Evolutionary conservation across 2,329 filamentous ascomycete genomes (phyloP).

Genomic region (Hypocreales sp.): DNA sequence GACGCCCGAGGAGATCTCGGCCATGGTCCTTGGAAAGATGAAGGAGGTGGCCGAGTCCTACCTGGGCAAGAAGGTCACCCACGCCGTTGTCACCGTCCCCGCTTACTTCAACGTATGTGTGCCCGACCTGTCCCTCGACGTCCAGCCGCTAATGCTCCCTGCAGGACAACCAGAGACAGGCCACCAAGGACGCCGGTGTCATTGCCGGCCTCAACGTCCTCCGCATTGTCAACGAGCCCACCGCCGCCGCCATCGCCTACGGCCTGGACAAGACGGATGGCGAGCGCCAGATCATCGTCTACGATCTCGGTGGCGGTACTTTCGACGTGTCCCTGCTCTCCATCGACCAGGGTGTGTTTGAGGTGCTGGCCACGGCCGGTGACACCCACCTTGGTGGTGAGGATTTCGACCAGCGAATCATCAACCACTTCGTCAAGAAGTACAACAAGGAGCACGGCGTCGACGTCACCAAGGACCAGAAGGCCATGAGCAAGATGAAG

Average conservation of each 20-base stretch:
- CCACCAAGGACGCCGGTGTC: slow-evolving; percentile 84
- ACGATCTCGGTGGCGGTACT: slow-evolving; percentile 87
- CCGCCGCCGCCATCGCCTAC: slow-evolving; percentile 88
- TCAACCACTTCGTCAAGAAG: slow-evolving; percentile 88
- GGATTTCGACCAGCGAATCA: slow-evolving; percentile 96
- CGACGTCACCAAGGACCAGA: slow-evolving; percentile 84
- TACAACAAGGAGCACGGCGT: slow-evolving; percentile 98
- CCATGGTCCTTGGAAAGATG: slow-evolving; percentile 75
- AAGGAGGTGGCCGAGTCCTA: slow-evolving; percentile 69
- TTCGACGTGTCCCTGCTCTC: slow-evolving; percentile 90
- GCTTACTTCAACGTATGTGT: slow-evolving; percentile 73
- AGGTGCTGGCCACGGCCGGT: slow-evolving; percentile 88
- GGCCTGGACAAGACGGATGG: slow-evolving; percentile 75
- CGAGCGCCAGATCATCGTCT: slow-evolving; percentile 82
- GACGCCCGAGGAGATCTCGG: slow-evolving; percentile 67
- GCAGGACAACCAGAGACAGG: slow-evolving; percentile 81
- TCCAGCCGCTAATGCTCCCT: no score
- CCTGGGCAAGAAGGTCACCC: slow-evolving; percentile 68
- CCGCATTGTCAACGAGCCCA: slow-evolving; percentile 93
- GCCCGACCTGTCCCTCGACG: no score
- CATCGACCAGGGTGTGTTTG: slow-evolving; percentile 84
- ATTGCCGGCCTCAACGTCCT: slow-evolving; percentile 92
- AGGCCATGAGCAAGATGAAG: slow-evolving; percentile 99
- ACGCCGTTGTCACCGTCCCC: slow-evolving; percentile 85
- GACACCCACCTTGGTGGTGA: slow-evolving; percentile 97